Evolutionary conservation across 768 basidiomycete genomes (phyloP), one percentile per base, ranked within the genome.

Genomic region (Pisolithus tinctorius): DNA sequence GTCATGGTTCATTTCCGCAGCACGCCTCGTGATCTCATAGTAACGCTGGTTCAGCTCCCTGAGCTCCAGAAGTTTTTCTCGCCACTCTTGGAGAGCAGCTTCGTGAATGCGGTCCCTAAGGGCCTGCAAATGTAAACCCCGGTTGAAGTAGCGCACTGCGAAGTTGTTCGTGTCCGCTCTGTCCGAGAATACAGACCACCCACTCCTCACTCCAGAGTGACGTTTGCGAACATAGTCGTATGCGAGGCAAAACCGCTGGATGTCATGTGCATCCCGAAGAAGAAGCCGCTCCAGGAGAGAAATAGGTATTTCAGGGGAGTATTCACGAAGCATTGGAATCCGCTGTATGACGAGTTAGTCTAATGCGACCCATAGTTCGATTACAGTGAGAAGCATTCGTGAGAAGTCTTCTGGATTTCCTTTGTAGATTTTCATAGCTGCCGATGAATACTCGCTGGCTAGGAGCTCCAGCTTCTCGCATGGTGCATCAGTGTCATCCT

Each of bases 281-380:
- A 81, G 60, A n/a, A 81, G 66, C 0, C 67, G 31, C 5, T 34
- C 9, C 11, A 34, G 31, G 31, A 34, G 31, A 34, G 42, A 45
- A 2, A 52, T 23, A 1, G 74, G 67, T 0, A 80, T 58, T 51
- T 75, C 77, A 0, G 79, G 77, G 11, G 75, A 72, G 47, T 76
- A 80, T 5, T 71, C 61, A 0, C 40, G 39, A 8, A 81, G 60
- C 16, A 79, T 63, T 1, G 78, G 72, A 9, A 59, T 57, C 38
- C 64, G 60, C 4, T 31, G 25, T 16, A 69, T 56, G 7, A 61
- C 64, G n/a, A 71, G 36, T n/a, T 52, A 63, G 55, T 78, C 77
- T 9, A 77, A 58, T 0, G 68, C 72, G 3, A 73, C 62, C 77
- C 77, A 79, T 14, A 78, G 60, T 17, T 74, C 68, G 4, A 53